Conservation (phyloP, 345 rosid species). For the Bruguiera parviflora region DNA sequence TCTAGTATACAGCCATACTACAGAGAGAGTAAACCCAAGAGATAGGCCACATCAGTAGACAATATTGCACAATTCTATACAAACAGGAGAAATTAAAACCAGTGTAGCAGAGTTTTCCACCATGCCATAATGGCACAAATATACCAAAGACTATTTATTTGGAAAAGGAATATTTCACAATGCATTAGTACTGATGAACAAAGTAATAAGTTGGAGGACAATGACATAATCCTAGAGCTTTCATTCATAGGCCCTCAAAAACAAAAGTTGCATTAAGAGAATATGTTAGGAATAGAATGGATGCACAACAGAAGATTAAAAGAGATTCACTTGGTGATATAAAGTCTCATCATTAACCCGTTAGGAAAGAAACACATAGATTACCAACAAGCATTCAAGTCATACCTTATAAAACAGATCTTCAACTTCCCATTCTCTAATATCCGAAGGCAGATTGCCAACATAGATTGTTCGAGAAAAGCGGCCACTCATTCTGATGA, state of each 20-base stretch:
- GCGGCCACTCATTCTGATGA: slow-evolving; percentile 75
- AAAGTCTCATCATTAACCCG: too few relatives aligned
- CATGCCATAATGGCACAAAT: neutral
- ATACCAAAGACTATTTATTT: neutral
- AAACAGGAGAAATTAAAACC: neutral
- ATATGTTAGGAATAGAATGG: too few relatives aligned
- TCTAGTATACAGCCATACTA: slow-evolving; percentile 90
- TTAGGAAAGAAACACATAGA: neutral
- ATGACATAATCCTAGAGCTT: too few relatives aligned
- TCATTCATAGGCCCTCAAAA: too few relatives aligned
- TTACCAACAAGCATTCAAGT: slow-evolving; percentile 4
- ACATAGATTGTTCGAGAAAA: slow-evolving; percentile 96
- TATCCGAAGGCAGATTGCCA: slow-evolving; percentile 91
- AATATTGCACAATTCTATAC: neutral
- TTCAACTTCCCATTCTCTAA: slow-evolving; percentile 82
- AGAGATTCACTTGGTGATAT: too few relatives aligned
- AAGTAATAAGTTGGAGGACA: too few relatives aligned
- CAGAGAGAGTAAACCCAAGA: neutral
- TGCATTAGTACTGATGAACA: too few relatives aligned
- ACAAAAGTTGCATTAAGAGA: too few relatives aligned
- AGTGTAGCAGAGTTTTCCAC: neutral
- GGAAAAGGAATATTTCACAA: neutral
- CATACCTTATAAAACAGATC: slow-evolving; percentile 94
- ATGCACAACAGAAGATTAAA: too few relatives aligned
- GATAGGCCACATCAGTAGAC: neutral